Evolutionary conservation across 2,329 filamentous ascomycete genomes (phyloP), one percentile per base, ranked within the genome.

Genomic region (Periconia sp.): DNA sequence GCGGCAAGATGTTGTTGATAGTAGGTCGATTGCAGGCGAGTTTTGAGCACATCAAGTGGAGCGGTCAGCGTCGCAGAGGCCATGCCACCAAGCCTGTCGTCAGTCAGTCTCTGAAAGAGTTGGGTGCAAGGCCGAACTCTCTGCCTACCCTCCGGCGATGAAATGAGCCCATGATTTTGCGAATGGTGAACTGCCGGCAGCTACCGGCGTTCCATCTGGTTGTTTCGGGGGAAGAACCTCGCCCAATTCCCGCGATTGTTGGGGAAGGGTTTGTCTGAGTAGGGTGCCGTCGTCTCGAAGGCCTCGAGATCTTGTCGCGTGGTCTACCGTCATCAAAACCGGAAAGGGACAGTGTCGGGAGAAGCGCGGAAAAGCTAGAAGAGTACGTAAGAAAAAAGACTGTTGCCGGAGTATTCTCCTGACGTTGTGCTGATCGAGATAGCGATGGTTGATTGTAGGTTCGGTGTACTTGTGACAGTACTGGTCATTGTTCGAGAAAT

Each of bases 41-140:
- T 97, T 74, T 96, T 96, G 47, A 97, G 83, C 31, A 97, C 92
- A 70, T 97, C 93, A 55, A 97, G 88, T 19, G 93, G 93, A 9
- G 91, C 92, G 1, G 93, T 97, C n/a, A 97, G 77, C n/a, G 90
- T 87, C 20, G 93, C 90, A 11, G 93, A 88, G 17, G 91, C 92
- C 87, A 96, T 95, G 63, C 92, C 92, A 63, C 92, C 92, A 49
- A 91, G 77, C 41, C 92, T 96, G 61, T 57, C 37, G 20, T n/a
- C 6, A 37, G 55, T 70, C 42, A 70, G 62, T 48, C 20, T 41
- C 17, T 41, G n/a, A 31, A 13, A 31, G 30, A 23, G 44, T 17
- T 31, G 23, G 18, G 52, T 43, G n/a, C 84, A 31, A 23, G 33
- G 35, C 14, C 31, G 45, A 42, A 37, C 45, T 43, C 49, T 3